A percentile compares a stretch with the other conserved stretches of the same genome.
Evolutionary conservation across 768 basidiomycete genomes (phyloP).

Genomic region (Hericium rajendrae): DNA sequence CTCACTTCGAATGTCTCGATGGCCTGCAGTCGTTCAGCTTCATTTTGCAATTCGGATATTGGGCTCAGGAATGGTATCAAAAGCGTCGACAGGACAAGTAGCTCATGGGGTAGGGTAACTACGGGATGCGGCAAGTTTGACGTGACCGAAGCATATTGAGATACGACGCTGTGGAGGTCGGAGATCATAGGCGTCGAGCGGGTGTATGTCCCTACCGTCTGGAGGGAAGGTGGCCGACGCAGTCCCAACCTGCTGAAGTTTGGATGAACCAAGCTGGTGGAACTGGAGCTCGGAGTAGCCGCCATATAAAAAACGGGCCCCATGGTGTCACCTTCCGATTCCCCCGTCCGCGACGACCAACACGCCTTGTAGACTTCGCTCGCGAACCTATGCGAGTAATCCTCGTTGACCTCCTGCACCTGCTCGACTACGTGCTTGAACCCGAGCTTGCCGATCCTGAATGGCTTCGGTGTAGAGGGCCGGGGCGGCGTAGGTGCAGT

Average conservation of each 20-base stretch:
- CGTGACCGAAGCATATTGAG: conserved; percentile 25
- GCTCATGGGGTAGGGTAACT: conserved; percentile 43
- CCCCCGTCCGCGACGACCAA: conserved; percentile 40
- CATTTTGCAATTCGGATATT: conserved; percentile 25
- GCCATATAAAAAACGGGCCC: neutral
- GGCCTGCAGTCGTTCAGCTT: conserved; percentile 46
- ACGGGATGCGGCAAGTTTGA: conserved; percentile 19
- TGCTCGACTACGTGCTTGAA: conserved; percentile 61
- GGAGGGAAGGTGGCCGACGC: conserved; percentile 36
- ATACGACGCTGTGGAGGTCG: conserved; percentile 28
- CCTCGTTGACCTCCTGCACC: conserved; percentile 39
- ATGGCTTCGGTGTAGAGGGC: conserved; percentile 21
- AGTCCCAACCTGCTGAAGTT: conserved; percentile 17
- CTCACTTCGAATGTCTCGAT: conserved; percentile 54
- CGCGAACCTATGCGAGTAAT: conserved; percentile 41
- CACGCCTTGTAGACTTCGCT: conserved; percentile 51
- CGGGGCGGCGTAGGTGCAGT: conserved; percentile 2
- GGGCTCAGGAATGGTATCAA: conserved; percentile 43
- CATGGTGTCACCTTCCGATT: conserved; percentile 21
- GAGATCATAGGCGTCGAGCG: conserved; percentile 31
- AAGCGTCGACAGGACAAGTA: conserved; percentile 47
- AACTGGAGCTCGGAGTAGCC: conserved; percentile 14
- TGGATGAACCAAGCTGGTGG: conserved; percentile 6
- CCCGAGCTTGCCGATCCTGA: conserved; percentile 39
- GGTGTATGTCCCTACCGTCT: conserved; percentile 21